phyloP scores from a whole-genome alignment of 2,329 filamentous ascomycete species.

The Hymenoscyphus occultus region DNA sequence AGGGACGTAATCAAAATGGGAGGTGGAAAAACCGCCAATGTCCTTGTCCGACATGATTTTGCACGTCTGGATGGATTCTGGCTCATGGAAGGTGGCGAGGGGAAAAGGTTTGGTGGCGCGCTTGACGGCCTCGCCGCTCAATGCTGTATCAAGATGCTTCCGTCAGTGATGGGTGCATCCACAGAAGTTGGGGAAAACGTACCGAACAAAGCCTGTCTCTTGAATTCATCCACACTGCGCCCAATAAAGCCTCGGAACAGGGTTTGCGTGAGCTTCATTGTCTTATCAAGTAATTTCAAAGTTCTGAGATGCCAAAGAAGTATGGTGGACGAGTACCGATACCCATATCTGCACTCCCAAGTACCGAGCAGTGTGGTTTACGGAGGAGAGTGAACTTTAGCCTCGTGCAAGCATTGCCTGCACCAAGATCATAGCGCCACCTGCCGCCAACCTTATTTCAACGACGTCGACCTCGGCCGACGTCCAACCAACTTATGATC shows the following conservation, averaged over 20 bases:
- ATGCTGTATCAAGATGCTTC: slow-evolving; percentile 44
- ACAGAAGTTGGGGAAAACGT: slow-evolving; percentile 18
- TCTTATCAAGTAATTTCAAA: background rate
- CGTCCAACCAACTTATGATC: no score
- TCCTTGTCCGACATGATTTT: slow-evolving; percentile 85
- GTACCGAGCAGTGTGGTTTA: no score
- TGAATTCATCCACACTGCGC: slow-evolving; percentile 57
- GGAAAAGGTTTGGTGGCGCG: slow-evolving; percentile 60
- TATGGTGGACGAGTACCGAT: background rate
- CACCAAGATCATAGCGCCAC: no score
- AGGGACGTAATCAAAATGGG: slow-evolving; percentile 56
- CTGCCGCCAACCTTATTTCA: no score
- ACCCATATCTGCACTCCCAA: no score
- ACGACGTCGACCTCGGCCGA: no score
- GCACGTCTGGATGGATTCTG: slow-evolving; percentile 48
- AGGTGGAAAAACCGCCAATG: slow-evolving; percentile 81
- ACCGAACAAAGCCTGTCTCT: slow-evolving; percentile 54
- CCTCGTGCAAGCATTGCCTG: no score
- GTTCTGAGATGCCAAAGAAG: background rate
- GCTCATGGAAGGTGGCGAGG: slow-evolving; percentile 60
- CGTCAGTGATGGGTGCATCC: slow-evolving; percentile 11
- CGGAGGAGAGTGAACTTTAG: no score
- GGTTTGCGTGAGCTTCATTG: slow-evolving; percentile 47
- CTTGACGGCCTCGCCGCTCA: slow-evolving; percentile 67
- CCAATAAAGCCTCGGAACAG: slow-evolving; percentile 52